Evolutionary conservation across 768 basidiomycete species (phyloP).

Genomic region (Trametes coccinea): DNA sequence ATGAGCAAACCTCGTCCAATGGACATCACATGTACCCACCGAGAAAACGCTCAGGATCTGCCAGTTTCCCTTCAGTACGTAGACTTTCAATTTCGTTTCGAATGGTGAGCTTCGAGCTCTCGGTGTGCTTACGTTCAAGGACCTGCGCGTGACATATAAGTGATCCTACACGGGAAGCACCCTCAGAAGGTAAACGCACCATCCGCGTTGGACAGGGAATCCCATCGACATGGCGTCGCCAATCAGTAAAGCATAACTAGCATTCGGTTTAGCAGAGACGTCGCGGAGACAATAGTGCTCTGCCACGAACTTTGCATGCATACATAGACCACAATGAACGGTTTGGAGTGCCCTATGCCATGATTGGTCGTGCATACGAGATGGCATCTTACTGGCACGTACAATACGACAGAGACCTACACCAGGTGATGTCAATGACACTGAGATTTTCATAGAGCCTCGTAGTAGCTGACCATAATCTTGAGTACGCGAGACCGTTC

Average conservation of each 20-base stretch:
- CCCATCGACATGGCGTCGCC: no score
- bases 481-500: neutral
- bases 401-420: neutral
- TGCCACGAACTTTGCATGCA: constrained; percentile 1
- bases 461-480: neutral
- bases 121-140: no score
- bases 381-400: neutral
- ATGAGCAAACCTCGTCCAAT: neutral
- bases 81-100: no score
- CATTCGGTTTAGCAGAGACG: neutral
- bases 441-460: neutral
- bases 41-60: constrained; percentile 6
- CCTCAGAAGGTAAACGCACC: no score
- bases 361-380: no score
- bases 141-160: no score
- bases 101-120: no score
- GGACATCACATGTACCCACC: neutral
- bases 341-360: neutral
- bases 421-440: neutral
- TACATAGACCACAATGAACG: constrained; percentile 1
- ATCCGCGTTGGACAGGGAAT: no score
- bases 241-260: neutral
- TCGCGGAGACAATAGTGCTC: no score
- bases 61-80: no score
- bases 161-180: no score